A percentile compares a stretch with the other conserved stretches of the same genome.
Evolutionary conservation across 2,329 filamentous ascomycete species (phyloP).

Genomic region (Calonectria naviculata): DNA sequence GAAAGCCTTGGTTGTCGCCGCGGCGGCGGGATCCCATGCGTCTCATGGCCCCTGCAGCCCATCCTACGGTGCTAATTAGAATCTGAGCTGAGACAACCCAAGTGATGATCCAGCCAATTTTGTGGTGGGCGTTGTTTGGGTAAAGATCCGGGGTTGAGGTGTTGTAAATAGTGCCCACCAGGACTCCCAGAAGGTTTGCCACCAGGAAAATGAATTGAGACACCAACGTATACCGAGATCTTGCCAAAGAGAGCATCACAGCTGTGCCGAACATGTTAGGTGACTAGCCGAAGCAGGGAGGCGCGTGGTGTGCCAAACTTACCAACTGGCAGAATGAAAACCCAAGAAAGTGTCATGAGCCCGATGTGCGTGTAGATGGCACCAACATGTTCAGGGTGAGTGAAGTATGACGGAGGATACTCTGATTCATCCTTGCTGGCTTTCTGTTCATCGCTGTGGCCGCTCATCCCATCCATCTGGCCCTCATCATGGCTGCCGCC

Average conservation of each 20-base stretch:
- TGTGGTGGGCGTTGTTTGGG: constrained; percentile 87
- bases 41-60: constrained; percentile 55
- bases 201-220: constrained; percentile 76
- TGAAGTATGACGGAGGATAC: constrained; percentile 68
- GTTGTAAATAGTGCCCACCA: constrained; percentile 80
- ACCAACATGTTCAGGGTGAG: constrained; percentile 61
- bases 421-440: constrained; percentile 41
- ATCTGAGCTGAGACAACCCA: constrained; percentile 78
- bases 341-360: constrained; percentile 78
- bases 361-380: constrained; percentile 77
- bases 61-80: constrained; percentile 72
- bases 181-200: constrained; percentile 71
- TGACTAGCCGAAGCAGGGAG: background rate
- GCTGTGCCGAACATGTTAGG: constrained; percentile 58
- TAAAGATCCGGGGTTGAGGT: constrained; percentile 86
- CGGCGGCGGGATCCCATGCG: background rate
- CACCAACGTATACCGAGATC: constrained; percentile 78
- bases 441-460: constrained; percentile 22
- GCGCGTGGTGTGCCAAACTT: constrained; percentile 47
- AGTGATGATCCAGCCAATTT: constrained; percentile 86
- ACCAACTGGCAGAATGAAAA: constrained; percentile 79
- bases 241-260: constrained; percentile 86
- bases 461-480: constrained; percentile 7
- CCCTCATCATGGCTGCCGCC: constrained; percentile 28
- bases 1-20: constrained; percentile 59